Conservation (phyloP, 1,139 yeast genomes). For the Waltiozyma sp. region DNA sequence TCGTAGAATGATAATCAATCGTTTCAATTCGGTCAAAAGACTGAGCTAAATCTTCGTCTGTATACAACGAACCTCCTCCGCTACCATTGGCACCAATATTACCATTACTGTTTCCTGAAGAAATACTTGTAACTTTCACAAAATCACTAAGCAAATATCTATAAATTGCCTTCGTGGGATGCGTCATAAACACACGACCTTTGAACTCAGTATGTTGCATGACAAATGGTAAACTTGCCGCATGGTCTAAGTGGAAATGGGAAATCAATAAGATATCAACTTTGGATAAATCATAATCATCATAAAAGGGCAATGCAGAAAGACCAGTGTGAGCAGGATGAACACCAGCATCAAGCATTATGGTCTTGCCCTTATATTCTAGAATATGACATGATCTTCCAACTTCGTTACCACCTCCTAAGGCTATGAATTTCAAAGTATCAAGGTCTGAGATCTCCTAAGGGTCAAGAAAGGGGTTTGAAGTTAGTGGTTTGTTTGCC, state of each 20-base stretch:
- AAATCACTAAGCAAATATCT: constrained; percentile 92
- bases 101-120: neutral
- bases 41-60: constrained; percentile 81
- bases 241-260: constrained; percentile 96
- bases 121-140: constrained; percentile 74
- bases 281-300: constrained; percentile 81
- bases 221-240: constrained; percentile 93
- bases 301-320: constrained; percentile 88
- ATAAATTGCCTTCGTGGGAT: constrained; percentile 96
- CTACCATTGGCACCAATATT: constrained; percentile 33
- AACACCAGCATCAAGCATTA: constrained; percentile 95
- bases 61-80: constrained; percentile 40
- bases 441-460: constrained; percentile 20
- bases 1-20: constrained; percentile 88
- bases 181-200: constrained; percentile 97
- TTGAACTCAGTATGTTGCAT: constrained; percentile 93
- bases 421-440: constrained; percentile 65
- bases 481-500: neutral
- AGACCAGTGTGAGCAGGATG: constrained; percentile 93
- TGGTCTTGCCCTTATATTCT: constrained; percentile 89
- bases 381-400: constrained; percentile 93
- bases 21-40: constrained; percentile 90
- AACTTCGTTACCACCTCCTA: constrained; percentile 99
- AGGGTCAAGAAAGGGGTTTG: too few species aligned
- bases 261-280: constrained; percentile 81